A percentile compares a stretch with the other conserved stretches of the same genome.
These are phyloP conservation scores for Arthrobotrys entomopaga DNA, from an alignment of 2,329 filamentous ascomycete genomes.

Conservation along the genomic window DNA sequence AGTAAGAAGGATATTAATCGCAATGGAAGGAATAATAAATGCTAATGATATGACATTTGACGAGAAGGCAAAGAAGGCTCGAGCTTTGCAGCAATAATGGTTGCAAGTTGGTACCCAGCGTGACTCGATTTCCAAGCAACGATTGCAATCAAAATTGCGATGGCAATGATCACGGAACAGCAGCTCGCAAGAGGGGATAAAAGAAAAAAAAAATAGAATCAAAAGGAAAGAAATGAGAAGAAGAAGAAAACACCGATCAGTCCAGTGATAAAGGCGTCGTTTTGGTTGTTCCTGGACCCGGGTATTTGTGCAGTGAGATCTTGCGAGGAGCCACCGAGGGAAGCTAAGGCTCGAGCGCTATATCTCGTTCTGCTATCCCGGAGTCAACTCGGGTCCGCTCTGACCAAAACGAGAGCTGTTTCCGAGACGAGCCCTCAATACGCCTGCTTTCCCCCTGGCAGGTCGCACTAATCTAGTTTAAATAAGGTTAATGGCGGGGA, in stretches of 20 bases:
- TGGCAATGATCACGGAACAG: neutral
- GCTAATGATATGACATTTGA: no score
- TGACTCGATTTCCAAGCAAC: no score
- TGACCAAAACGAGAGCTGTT: conserved; percentile 24
- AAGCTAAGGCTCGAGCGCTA: no score
- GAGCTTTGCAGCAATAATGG: neutral
- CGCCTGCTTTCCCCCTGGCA: neutral
- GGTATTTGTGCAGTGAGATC: conserved; percentile 47
- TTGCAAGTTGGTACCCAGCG: neutral
- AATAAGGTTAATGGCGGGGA: conserved; percentile 20
- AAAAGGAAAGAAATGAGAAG: conserved; percentile 7
- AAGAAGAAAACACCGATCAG: conserved; percentile 25
- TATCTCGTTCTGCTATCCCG: neutral
- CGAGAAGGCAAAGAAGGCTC: conserved; percentile 11
- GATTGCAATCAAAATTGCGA: neutral
- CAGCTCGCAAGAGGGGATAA: neutral
- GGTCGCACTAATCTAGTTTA: neutral
- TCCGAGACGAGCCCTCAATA: conserved; percentile 15
- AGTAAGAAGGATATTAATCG: neutral
- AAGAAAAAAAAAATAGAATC: neutral
- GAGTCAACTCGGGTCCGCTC: neutral
- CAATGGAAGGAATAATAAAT: no score
- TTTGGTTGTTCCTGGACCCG: conserved; percentile 33
- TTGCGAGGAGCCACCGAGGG: conserved; percentile 12
- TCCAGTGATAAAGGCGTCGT: conserved; percentile 30